A percentile compares a stretch with the other conserved stretches of the same genome.
phyloP scores from a whole-genome alignment of 1,284 basidiomycete genomes.

The Ustilago hordei region DNA sequence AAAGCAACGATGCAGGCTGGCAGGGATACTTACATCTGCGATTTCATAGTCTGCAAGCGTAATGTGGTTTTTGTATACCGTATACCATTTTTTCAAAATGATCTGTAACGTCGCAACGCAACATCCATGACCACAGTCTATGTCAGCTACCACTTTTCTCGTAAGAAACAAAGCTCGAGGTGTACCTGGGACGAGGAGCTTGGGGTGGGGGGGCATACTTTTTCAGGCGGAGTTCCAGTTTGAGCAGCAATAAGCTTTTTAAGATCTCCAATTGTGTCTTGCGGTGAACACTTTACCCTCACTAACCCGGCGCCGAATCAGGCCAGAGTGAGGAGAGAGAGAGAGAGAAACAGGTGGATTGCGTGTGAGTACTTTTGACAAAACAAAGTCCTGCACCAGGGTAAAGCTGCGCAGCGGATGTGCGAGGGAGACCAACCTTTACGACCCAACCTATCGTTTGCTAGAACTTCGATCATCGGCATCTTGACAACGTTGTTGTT shows the following conservation, averaged over 20 bases:
- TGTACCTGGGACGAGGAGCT: neutral
- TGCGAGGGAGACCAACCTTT: slow-evolving; percentile 77
- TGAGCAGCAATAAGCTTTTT: slow-evolving; percentile 97
- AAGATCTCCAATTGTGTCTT: slow-evolving; percentile 95
- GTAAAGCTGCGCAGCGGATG: neutral
- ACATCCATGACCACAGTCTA: neutral
- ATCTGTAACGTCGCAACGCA: slow-evolving; percentile 74
- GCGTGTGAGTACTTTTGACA: too few relatives aligned
- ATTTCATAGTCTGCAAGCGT: slow-evolving; percentile 88
- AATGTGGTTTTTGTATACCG: slow-evolving; percentile 75
- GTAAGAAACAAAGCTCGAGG: neutral
- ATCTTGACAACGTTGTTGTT: slow-evolving; percentile 20
- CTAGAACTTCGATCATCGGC: slow-evolving; percentile 82
- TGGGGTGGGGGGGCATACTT: slow-evolving; percentile 57
- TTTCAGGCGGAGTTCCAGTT: slow-evolving; percentile 81
- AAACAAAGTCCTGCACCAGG: neutral
- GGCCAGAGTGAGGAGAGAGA: neutral
- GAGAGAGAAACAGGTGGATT: neutral
- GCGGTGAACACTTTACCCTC: slow-evolving; percentile 73
- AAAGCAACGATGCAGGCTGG: neutral
- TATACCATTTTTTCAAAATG: slow-evolving; percentile 90
- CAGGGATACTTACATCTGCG: slow-evolving; percentile 22
- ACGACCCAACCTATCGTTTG: slow-evolving; percentile 93
- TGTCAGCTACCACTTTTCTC: neutral
- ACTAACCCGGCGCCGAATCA: slow-evolving; percentile 32